phyloP scores from a whole-genome alignment of 345 rosid species.

The Populus ilicifolia region DNA sequence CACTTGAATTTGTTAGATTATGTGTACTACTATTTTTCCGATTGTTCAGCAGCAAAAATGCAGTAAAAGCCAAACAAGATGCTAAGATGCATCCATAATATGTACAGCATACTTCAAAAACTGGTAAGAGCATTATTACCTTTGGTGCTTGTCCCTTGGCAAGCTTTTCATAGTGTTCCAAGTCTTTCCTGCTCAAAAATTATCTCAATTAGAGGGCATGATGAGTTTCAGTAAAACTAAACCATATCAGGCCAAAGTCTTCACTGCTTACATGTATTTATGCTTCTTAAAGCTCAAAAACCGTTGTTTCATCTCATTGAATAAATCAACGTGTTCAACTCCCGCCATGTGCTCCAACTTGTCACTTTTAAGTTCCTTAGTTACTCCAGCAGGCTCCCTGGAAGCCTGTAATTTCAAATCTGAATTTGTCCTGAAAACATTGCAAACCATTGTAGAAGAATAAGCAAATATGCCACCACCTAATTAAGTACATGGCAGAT shows the following conservation, averaged over 20 bases:
- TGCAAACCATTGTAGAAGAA: slow-evolving; percentile 7
- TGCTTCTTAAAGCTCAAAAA: slow-evolving; percentile 67
- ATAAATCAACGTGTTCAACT: slow-evolving; percentile 38
- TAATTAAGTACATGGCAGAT: neutral
- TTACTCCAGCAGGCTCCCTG: slow-evolving; percentile 32
- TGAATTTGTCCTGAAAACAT: neutral
- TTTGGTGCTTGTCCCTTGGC: slow-evolving; percentile 79
- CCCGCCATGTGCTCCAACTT: slow-evolving; percentile 26
- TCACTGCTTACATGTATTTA: slow-evolving; percentile 58
- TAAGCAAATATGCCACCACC: slow-evolving; percentile 6
- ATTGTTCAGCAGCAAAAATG: neutral
- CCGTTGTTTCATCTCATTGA: slow-evolving; percentile 58
- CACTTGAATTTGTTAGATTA: slow-evolving; percentile 34
- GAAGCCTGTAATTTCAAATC: slow-evolving; percentile 38
- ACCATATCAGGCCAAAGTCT: neutral
- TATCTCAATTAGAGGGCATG: neutral
- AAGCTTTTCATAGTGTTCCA: slow-evolving; percentile 59
- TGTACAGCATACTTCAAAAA: neutral
- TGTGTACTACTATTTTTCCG: neutral
- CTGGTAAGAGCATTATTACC: slow-evolving; percentile 34
- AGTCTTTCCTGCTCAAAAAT: slow-evolving; percentile 58
- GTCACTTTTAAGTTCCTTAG: slow-evolving; percentile 32
- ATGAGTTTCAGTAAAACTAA: slow-evolving; percentile 11
- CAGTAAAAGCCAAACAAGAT: neutral
- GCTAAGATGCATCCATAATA: neutral